Evolutionary conservation across 192 early-diverging fungal genomes (phyloP).

Genomic region (Podochytrium sp.): DNA sequence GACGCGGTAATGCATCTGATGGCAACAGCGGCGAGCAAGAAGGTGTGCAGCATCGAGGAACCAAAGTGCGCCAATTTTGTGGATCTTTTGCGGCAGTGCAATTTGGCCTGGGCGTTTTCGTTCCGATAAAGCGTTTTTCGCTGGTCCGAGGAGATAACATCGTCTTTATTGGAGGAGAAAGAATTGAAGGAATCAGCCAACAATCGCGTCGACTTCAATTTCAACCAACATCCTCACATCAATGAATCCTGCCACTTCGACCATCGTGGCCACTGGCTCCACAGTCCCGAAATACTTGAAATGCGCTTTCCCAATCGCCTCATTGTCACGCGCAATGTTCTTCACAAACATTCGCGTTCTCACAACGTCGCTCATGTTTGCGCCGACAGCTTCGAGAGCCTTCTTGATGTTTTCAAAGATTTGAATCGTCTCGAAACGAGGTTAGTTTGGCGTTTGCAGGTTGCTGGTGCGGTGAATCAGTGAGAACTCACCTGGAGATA

Average conservation of each 20-base stretch:
- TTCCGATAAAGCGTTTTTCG: no score
- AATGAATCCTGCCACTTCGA: slow-evolving; percentile 42
- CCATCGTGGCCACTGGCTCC: slow-evolving; percentile 46
- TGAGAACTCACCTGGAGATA: slow-evolving; percentile 1
- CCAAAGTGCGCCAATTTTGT: no score
- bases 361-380: slow-evolving; percentile 13
- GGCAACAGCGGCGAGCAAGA: no score
- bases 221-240: slow-evolving; percentile 45
- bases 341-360: slow-evolving; percentile 24
- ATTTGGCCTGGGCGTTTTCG: no score
- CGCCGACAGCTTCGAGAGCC: slow-evolving; percentile 9
- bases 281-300: slow-evolving; percentile 29
- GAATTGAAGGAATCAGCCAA: not conserved
- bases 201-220: slow-evolving; percentile 49
- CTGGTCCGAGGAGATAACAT: no score
- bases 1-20: no score
- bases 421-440: not conserved
- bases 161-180: not conserved
- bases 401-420: slow-evolving; percentile 13
- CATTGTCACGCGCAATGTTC: not conserved
- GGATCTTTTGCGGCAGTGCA: no score
- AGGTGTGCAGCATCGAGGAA: no score
- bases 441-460: no score
- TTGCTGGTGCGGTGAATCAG: not conserved
- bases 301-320: slow-evolving; percentile 37